Base-by-base conservation (phyloP, 495 filamentous ascomycete species). In the Penicillium herquei region DNA sequence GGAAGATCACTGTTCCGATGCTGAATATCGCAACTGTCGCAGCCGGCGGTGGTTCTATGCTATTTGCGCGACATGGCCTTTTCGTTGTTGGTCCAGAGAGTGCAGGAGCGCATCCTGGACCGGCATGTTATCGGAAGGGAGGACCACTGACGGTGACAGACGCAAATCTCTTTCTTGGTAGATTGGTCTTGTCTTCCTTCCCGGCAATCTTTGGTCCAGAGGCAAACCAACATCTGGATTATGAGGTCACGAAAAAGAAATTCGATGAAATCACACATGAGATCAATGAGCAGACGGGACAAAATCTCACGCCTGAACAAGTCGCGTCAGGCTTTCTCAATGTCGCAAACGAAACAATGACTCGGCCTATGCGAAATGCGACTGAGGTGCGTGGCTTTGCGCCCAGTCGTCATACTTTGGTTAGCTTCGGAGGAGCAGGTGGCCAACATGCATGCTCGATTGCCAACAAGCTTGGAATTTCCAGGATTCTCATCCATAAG, bases 391-490 rank as follows among this genome's bases (percentile, higher is more conserved):
- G 7, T 87, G 87, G 59, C 91, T 96, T 71, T 78, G 90, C 12
- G 79, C 96, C 39, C 91, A 91, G 1, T 92, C 87, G 46, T 35
- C 46, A 49, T 12, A 49, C 11, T 33, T 31, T 49, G 46, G 30
- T 49, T n/a, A 49, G 46, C 0, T 96, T 97, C 74, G 92, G 92
- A 18, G 92, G 92, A 30, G 92, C 93, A 5, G 92, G 92, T 45
- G 92, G 92, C 7, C 92, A 97, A 67, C 92, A 97, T 62, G 92
- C 92, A 7, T 90, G 93, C 14, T 90, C 90, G 16, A 96, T 97
- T 62, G 92, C 92, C 14, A 86, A 90, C 59, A 86, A 87, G 13
- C 77, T 97, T 13, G 91, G 92, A 0, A 90, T 97, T 57, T 79
- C 74, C 37, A 88, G 92, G 65, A 91, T 96, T 33, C 75, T 97